Percentiles rank a stretch among this genome's conserved stretches.
Evolutionary conservation across 176 grass and related monocot species (phyloP).

Genomic region (Carex kokanica): DNA sequence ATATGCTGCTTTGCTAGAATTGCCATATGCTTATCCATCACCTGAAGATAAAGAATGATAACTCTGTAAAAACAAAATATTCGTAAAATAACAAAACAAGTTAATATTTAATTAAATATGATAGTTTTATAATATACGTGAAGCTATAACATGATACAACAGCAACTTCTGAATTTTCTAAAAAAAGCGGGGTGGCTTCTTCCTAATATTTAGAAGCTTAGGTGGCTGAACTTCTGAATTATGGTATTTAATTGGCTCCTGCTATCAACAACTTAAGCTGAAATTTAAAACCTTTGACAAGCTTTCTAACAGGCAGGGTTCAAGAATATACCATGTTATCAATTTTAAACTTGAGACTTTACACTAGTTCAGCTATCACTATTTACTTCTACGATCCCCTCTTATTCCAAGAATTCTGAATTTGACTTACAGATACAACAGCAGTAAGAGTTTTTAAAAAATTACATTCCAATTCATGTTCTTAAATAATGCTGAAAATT

Average conservation of each 20-base stretch:
- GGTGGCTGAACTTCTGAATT: neutral
- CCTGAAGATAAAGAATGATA: slow-evolving; percentile 39
- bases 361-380: neutral
- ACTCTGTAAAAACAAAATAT: slow-evolving; percentile 7
- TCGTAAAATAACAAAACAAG: neutral
- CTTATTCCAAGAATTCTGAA: neutral
- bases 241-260: neutral
- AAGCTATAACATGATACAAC: neutral
- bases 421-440: neutral
- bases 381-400: neutral
- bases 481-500: neutral
- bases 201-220: neutral
- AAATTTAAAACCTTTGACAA: neutral
- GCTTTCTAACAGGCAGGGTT: neutral
- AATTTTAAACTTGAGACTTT: neutral
- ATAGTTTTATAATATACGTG: neutral
- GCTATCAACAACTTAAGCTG: neutral
- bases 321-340: neutral
- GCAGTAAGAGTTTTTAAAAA: neutral
- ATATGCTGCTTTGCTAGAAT: slow-evolving; percentile 91
- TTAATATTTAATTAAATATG: neutral
- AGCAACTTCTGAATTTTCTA: neutral
- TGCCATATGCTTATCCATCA: slow-evolving; percentile 80
- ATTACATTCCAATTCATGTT: neutral
- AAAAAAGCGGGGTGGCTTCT: neutral